Evolutionary conservation across 768 basidiomycete species (phyloP), one percentile per base, ranked within the genome.

Genomic region (Russula earlei): DNA sequence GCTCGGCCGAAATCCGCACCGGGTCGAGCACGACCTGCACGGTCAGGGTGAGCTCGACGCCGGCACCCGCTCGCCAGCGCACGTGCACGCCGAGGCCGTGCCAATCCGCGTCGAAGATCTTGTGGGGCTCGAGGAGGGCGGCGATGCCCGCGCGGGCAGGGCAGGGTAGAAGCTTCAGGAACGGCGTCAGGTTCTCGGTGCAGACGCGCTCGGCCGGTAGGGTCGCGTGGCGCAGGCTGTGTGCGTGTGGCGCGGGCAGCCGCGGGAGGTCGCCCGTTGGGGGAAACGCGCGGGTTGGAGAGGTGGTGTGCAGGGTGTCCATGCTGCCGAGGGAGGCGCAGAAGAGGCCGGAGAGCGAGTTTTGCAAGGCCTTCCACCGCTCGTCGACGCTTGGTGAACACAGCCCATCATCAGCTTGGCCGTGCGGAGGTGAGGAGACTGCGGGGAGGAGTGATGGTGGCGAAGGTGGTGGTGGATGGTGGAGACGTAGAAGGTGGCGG

Each of bases 131-230:
- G 42, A 98, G 74, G 22, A 97, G 75, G 15, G 71, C 74, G 0
- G 91, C 88, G 20, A 97, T 76, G 12, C 96, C 94, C 0, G 93
- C 91, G 19, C 77, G 72, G 5, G 88, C 83, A 66, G 96, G 91
- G 75, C 95, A 98, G 0, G 96, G 96, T 1, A 98, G 74, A 10
- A 97, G 81, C 67, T 95, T 92, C 55, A 97, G 77, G 71, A 98
- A 96, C 0, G 96, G 95, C 0, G 95, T 97, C 9, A 98, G 74
- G 65, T 97, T 97, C 67, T 98, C 96, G 5, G 95, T 98, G 67
- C 95, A 99, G n/a, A 97, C 87, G 62, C 84, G 76, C 66, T 94
- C 90, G 3, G 84, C 88, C 7, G 87, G 86, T 19, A 87, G 77
- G 8, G 81, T 80, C 1, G 87, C 89, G 63, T 93, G 85, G 56